Conservation (phyloP, 768 basidiomycete genomes). For the Pholiota microspora region DNA sequence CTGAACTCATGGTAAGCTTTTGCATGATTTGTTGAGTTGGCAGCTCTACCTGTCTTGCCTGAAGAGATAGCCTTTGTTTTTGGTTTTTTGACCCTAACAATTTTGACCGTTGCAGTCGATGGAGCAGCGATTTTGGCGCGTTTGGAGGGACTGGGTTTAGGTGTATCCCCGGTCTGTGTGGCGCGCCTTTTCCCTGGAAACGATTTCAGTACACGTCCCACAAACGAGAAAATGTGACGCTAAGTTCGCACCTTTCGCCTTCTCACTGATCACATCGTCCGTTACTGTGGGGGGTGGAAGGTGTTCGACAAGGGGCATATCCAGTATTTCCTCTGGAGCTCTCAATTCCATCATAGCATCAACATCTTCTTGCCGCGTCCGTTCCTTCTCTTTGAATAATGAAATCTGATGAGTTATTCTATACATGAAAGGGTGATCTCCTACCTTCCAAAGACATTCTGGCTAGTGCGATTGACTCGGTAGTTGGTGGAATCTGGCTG, state of each 20-base stretch:
- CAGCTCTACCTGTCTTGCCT: background rate
- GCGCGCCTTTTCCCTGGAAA: conserved; percentile 11
- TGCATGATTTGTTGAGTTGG: background rate
- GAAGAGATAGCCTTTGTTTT: background rate
- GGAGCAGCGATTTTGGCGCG: background rate
- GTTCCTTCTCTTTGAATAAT: background rate
- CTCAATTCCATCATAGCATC: background rate
- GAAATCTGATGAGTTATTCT: background rate
- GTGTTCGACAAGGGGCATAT: background rate
- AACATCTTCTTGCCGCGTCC: background rate
- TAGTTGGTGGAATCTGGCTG: too few relatives aligned
- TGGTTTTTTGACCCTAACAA: background rate
- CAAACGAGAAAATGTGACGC: too few relatives aligned
- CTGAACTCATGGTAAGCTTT: background rate
- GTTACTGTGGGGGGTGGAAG: background rate
- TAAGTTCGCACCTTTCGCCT: too few relatives aligned
- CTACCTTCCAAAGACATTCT: background rate
- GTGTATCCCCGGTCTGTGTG: background rate
- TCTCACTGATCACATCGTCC: background rate
- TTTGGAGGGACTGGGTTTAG: background rate
- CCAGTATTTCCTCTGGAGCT: background rate
- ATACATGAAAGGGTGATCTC: background rate
- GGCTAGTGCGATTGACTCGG: background rate
- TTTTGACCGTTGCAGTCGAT: background rate
- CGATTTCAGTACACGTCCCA: background rate